Evolutionary conservation across 1,284 basidiomycete genomes (phyloP), one percentile per base, ranked within the genome.

Genomic region (Earliella scabrosa): DNA sequence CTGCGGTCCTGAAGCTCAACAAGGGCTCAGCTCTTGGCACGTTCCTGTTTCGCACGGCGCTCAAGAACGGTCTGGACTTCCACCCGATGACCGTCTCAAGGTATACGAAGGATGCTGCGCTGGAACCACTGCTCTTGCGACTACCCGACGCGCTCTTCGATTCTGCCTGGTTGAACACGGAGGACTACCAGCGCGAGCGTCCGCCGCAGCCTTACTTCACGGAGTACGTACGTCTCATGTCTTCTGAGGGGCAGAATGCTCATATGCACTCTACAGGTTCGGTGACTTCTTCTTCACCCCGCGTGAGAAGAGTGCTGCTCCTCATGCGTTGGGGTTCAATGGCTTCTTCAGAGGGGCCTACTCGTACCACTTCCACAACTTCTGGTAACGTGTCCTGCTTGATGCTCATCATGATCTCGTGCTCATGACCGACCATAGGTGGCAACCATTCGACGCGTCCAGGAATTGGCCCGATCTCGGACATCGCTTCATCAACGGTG

Each of bases 381-480:
- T 57, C 53, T 66, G 59, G 60, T 58, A 39, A 54, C n/a, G 67
- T 66, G 39, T 16, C 5, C 5, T 16, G 2, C 1, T 9, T n/a
- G n/a, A 4, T 38, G 6, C 13, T 34, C 2, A 4, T 7, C 8
- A 8, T 21, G 20, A 24, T 2, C 32, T 46, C 6, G 38, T 49
- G 6, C 36, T 27, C 24, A 31, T n/a, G 20, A 13, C 9, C 20
- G 31, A 46, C 8, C 38, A 16, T 60, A 95, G 93, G 93, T 97
- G 95, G 95, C 87, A 91, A 58, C 91, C 94, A 3, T 96, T 97
- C 65, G 95, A 98, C 71, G 82, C 90, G 0, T 74, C 83, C 11
- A 87, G 94, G 26, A 94, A 97, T 70, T 97, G 86, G 83, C 95
- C 95, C 8, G 95, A 97, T 68, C 83, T 97, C 23, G 95, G 95